These are phyloP conservation scores for Brassica rapa DNA, from an alignment of 345 rosid species.

Conservation along the genomic window DNA sequence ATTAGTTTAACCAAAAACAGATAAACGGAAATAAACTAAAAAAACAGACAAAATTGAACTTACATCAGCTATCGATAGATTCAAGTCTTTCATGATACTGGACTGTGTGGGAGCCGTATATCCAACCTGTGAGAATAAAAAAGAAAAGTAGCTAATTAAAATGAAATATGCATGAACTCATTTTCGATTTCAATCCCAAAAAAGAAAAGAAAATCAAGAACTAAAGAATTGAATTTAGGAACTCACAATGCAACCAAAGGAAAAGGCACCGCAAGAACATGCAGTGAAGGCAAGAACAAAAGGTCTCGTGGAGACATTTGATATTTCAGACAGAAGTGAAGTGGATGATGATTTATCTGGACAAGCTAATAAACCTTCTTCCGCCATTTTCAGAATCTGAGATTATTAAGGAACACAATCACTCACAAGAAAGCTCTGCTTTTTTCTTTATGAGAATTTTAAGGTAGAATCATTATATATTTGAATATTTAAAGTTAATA, in stretches of 20 bases:
- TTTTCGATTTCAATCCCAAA: not conserved
- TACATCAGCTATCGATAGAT: conserved; percentile 39
- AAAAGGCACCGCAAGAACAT: conserved; percentile 33
- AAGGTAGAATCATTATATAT: not conserved
- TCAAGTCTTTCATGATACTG: conserved; percentile 39
- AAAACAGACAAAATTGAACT: conserved; percentile 8
- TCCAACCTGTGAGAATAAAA: conserved; percentile 18
- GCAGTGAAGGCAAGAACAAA: conserved; percentile 38
- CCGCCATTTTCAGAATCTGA: conserved; percentile 25
- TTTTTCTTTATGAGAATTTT: not conserved
- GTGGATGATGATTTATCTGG: conserved; percentile 1
- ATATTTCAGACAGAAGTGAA: conserved; percentile 29
- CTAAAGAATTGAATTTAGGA: not conserved
- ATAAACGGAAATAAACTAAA: conserved; percentile 15
- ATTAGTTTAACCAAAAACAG: not conserved
- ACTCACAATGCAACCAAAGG: conserved; percentile 40
- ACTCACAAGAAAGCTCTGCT: not conserved
- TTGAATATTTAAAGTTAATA: not conserved
- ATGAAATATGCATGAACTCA: not conserved
- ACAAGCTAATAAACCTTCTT: conserved; percentile 17
- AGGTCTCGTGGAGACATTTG: conserved; percentile 33
- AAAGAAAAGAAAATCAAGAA: not conserved
- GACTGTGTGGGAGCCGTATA: conserved; percentile 43
- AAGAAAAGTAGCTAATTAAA: no score
- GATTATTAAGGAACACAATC: not conserved